Conservation (phyloP, 2,329 filamentous ascomycete genomes). For the Beauveria rudraprayagi region DNA sequence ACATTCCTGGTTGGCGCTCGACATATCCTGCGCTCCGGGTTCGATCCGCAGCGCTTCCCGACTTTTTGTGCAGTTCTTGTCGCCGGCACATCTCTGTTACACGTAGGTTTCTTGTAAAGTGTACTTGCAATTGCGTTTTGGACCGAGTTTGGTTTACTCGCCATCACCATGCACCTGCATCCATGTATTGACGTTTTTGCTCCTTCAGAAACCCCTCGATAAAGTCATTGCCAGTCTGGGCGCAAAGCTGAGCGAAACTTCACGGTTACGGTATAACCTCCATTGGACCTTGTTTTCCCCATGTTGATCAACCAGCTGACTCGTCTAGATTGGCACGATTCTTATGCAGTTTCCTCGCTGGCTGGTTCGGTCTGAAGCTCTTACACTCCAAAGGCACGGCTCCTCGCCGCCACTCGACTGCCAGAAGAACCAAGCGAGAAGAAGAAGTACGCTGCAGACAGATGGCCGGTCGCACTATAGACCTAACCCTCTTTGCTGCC, state of each 20-base stretch:
- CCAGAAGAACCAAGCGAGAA: not conserved
- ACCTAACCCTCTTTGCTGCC: constrained; percentile 71
- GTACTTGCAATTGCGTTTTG: too few relatives aligned
- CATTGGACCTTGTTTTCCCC: not conserved
- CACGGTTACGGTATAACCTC: constrained; percentile 21
- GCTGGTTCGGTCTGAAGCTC: constrained; percentile 48
- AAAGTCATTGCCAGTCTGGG: constrained; percentile 18
- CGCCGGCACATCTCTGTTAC: constrained; percentile 53
- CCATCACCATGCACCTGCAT: too few relatives aligned
- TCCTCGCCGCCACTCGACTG: constrained; percentile 20
- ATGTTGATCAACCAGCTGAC: not conserved
- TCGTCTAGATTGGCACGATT: constrained; percentile 46
- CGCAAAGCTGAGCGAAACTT: constrained; percentile 17
- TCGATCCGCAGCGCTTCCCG: constrained; percentile 50
- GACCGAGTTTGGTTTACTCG: not conserved
- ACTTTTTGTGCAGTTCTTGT: constrained; percentile 54
- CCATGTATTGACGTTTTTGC: not conserved
- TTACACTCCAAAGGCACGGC: constrained; percentile 42
- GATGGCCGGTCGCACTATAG: constrained; percentile 64
- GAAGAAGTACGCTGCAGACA: constrained; percentile 14
- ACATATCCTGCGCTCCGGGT: constrained; percentile 40
- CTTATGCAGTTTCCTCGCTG: constrained; percentile 51
- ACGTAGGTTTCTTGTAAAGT: constrained; percentile 32
- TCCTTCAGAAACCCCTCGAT: constrained; percentile 1
- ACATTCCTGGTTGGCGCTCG: constrained; percentile 25